A percentile compares a stretch with the other conserved stretches of the same genome.
These are phyloP conservation scores for Aspergillus bertholletiae DNA, from an alignment of 495 filamentous ascomycete species.

Conservation along the genomic window DNA sequence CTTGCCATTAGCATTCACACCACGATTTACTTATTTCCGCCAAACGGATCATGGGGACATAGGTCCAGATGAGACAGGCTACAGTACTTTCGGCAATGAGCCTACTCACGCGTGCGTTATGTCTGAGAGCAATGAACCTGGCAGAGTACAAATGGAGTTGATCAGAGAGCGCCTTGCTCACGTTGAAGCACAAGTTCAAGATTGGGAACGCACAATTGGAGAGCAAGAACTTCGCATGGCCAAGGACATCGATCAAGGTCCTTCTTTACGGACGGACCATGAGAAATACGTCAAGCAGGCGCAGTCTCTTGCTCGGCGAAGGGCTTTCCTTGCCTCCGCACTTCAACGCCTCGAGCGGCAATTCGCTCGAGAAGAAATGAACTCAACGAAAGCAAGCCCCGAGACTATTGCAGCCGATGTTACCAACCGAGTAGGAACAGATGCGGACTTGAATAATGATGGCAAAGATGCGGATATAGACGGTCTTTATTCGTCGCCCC, in stretches of 20 bases:
- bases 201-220: slow-evolving; percentile 62
- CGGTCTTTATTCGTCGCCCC: slow-evolving; percentile 35
- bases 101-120: slow-evolving; percentile 92
- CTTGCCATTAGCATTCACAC: slow-evolving; percentile 84
- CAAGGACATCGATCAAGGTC: slow-evolving; percentile 49
- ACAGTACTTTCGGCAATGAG: slow-evolving; percentile 86
- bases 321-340: slow-evolving; percentile 72
- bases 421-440: slow-evolving; percentile 40
- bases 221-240: slow-evolving; percentile 63
- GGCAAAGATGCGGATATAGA: slow-evolving; percentile 39
- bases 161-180: slow-evolving; percentile 76
- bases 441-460: slow-evolving; percentile 43
- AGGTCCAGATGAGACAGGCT: slow-evolving; percentile 65
- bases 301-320: slow-evolving; percentile 66
- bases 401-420: slow-evolving; percentile 45
- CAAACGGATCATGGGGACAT: slow-evolving; percentile 86
- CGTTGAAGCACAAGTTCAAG: slow-evolving; percentile 69
- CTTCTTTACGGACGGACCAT: slow-evolving; percentile 55
- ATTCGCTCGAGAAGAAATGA: slow-evolving; percentile 39
- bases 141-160: slow-evolving; percentile 81
- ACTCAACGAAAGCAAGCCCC: slow-evolving; percentile 17
- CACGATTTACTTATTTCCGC: slow-evolving; percentile 93
- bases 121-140: slow-evolving; percentile 88
- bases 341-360: slow-evolving; percentile 61
- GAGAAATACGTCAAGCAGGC: slow-evolving; percentile 68